Evolutionary conservation across 73 alveolate genomes (phyloP).

Genomic region (Paramecium bursaria): DNA sequence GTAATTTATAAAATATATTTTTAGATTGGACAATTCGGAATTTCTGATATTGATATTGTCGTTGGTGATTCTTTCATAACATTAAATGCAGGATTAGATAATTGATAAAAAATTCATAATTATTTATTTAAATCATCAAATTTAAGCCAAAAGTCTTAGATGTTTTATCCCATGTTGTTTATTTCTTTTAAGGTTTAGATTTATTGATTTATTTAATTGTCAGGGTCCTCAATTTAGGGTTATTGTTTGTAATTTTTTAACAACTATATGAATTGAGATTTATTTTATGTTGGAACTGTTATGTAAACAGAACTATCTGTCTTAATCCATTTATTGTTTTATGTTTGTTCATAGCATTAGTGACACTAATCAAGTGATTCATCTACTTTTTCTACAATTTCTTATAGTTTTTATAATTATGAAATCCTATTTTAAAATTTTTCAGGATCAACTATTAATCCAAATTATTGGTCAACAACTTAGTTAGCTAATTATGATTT

Average conservation of each 20-base stretch:
- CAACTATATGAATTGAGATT: neutral
- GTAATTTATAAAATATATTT: no score
- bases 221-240: neutral
- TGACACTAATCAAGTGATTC: neutral
- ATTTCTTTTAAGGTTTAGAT: neutral
- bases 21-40: slow-evolving; percentile 17
- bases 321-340: neutral
- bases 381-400: neutral
- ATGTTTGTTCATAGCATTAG: neutral
- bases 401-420: no score
- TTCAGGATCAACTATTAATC: neutral
- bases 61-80: slow-evolving; percentile 34
- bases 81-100: slow-evolving; percentile 27
- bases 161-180: neutral
- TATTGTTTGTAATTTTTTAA: no score
- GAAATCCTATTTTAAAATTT: neutral
- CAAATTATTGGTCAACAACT: neutral
- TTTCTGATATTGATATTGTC: slow-evolving; percentile 1
- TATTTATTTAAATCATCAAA: neutral
- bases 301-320: neutral
- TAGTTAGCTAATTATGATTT: neutral
- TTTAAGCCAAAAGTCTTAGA: no score
- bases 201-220: no score
- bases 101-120: no score
- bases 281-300: neutral